phyloP scores from a whole-genome alignment of 129 eudicot genomes.

The Pulicaria dysenterica region DNA sequence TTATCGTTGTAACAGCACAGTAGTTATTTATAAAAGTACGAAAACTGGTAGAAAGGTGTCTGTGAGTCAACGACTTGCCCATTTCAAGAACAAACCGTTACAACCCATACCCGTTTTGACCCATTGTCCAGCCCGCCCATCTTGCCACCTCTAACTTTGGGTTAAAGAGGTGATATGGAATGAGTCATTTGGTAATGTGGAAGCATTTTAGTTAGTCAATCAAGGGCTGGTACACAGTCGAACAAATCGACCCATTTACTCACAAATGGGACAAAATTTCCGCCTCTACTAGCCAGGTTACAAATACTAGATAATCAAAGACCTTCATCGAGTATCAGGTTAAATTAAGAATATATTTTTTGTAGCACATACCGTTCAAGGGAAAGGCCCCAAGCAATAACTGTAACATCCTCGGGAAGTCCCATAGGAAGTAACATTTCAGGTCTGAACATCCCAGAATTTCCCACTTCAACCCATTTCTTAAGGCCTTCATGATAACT shows the following conservation, averaged over 20 bases:
- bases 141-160: not conserved
- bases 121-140: not conserved
- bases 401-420: conserved; percentile 93
- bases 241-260: not conserved
- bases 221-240: not conserved
- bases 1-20: not conserved
- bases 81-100: too few relatives aligned
- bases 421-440: conserved; percentile 99
- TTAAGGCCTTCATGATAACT: conserved; percentile 93
- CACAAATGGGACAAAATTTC: not conserved
- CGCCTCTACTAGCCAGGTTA: not conserved
- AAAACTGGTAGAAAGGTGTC: not conserved
- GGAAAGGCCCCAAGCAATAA: conserved; percentile 97
- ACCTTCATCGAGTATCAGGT: not conserved
- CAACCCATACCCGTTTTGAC: not conserved
- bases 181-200: too few relatives aligned
- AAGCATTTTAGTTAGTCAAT: not conserved
- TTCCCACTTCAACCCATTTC: conserved; percentile 98
- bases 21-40: not conserved
- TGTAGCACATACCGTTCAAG: conserved; percentile 59
- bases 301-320: conserved; percentile 5
- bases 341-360: conserved; percentile 1
- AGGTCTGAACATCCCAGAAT: conserved; percentile 99
- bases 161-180: not conserved
- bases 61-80: too few relatives aligned